A percentile compares a stretch with the other conserved stretches of the same genome.
These are phyloP conservation scores for Pseudofabraea citricarpa DNA, from an alignment of 2,329 filamentous ascomycete species.

Conservation along the genomic window DNA sequence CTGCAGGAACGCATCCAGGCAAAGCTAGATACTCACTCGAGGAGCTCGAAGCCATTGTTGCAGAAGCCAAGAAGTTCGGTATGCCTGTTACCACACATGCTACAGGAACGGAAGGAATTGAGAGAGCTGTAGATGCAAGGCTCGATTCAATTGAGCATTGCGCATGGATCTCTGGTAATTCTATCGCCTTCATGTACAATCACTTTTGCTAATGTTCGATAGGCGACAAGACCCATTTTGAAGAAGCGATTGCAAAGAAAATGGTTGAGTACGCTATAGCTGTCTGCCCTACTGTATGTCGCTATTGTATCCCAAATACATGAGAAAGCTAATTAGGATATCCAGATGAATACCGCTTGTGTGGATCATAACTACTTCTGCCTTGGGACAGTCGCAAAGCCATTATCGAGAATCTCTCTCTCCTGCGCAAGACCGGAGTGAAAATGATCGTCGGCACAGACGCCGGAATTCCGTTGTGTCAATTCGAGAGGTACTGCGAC, in stretches of 20 bases:
- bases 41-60: constrained; percentile 11
- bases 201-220: not conserved
- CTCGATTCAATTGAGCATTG: constrained; percentile 15
- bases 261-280: constrained; percentile 9
- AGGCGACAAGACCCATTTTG: constrained; percentile 5
- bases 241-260: constrained; percentile 6
- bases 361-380: constrained; percentile 8
- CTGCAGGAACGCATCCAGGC: constrained; percentile 9
- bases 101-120: constrained; percentile 11
- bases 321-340: not conserved
- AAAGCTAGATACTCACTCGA: constrained; percentile 7
- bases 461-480: constrained; percentile 4
- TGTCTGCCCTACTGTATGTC: constrained; percentile 9
- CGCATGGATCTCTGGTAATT: constrained; percentile 6
- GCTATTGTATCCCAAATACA: not conserved
- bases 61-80: constrained; percentile 8
- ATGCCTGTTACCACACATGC: constrained; percentile 12
- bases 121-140: constrained; percentile 8
- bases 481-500: constrained; percentile 13
- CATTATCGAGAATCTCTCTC: not conserved
- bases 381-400: not conserved
- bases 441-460: constrained; percentile 9
- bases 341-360: constrained; percentile 14
- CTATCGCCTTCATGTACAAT: not conserved
- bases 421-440: not conserved